These are phyloP conservation scores for Cyberlindnera veronae DNA, from an alignment of 805 yeast species.

Conservation along the genomic window DNA sequence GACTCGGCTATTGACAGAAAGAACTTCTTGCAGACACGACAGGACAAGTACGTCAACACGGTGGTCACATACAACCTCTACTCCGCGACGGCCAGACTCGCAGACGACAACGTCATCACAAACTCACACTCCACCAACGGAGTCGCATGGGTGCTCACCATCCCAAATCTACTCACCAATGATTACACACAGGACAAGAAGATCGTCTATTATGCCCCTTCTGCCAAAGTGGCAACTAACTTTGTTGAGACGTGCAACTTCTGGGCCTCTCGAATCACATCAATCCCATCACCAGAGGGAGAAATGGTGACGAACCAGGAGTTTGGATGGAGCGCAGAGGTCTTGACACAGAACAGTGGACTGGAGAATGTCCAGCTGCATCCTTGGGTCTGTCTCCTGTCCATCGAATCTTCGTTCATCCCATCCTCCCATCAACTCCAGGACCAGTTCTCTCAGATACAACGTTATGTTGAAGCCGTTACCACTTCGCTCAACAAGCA, in stretches of 20 bases:
- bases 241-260: conserved; percentile 78
- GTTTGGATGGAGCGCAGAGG: conserved; percentile 64
- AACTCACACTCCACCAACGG: conserved; percentile 20
- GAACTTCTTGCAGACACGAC: conserved; percentile 20
- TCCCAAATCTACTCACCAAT: conserved; percentile 22
- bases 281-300: conserved; percentile 67
- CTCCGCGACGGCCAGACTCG: conserved; percentile 24
- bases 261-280: conserved; percentile 85
- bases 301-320: conserved; percentile 70
- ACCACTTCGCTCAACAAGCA: conserved; percentile 41
- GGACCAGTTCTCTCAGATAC: conserved; percentile 39
- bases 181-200: conserved; percentile 21
- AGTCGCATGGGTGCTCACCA: conserved; percentile 25
- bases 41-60: conserved; percentile 21
- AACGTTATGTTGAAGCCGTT: conserved; percentile 37
- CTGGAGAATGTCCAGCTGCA: conserved; percentile 20
- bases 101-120: conserved; percentile 22
- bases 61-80: conserved; percentile 24
- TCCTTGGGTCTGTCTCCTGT: conserved; percentile 26
- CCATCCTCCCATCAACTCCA: conserved; percentile 29
- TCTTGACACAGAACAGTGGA: conserved; percentile 23
- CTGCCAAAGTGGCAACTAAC: conserved; percentile 56
- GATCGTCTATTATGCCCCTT: conserved; percentile 25
- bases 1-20: conserved; percentile 21
- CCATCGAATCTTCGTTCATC: conserved; percentile 28